Conservation (phyloP, 2,329 filamentous ascomycete species). For the Fusarium zealandicum region DNA sequence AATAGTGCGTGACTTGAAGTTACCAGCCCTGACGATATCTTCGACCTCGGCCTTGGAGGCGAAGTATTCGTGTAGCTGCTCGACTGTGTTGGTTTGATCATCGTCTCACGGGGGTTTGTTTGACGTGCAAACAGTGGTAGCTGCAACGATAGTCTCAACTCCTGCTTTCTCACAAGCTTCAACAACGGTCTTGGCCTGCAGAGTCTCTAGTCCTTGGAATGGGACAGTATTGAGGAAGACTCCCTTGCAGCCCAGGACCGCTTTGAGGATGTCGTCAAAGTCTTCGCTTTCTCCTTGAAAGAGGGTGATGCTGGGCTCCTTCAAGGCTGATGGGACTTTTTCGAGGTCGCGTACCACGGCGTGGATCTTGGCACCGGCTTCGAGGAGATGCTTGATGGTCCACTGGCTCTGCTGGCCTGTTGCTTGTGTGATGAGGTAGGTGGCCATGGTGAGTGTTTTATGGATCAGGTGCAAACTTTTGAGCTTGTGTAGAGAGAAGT, state of each 20-base stretch:
- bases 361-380: conserved; percentile 45
- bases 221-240: conserved; percentile 42
- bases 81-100: conserved; percentile 6
- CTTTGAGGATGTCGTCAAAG: conserved; percentile 41
- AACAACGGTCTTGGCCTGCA: conserved; percentile 43
- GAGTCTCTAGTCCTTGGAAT: conserved; percentile 39
- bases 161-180: conserved; percentile 44
- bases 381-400: conserved; percentile 46
- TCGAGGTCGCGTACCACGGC: conserved; percentile 47
- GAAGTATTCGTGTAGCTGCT: conserved; percentile 42
- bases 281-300: conserved; percentile 49
- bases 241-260: conserved; percentile 45
- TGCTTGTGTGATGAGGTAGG: conserved; percentile 47
- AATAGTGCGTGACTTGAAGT: conserved; percentile 45
- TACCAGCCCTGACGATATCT: conserved; percentile 38
- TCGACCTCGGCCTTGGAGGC: conserved; percentile 49
- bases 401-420: conserved; percentile 45
- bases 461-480: background rate
- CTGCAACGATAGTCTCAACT: conserved; percentile 41
- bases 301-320: conserved; percentile 41
- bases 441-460: conserved; percentile 32
- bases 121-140: conserved; percentile 37
- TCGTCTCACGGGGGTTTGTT: conserved; percentile 39
- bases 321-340: conserved; percentile 39
- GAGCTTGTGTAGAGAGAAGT: too few species aligned